Base-by-base conservation (phyloP, 2,329 filamentous ascomycete species). In the Alternaria novae-zelandiae region DNA sequence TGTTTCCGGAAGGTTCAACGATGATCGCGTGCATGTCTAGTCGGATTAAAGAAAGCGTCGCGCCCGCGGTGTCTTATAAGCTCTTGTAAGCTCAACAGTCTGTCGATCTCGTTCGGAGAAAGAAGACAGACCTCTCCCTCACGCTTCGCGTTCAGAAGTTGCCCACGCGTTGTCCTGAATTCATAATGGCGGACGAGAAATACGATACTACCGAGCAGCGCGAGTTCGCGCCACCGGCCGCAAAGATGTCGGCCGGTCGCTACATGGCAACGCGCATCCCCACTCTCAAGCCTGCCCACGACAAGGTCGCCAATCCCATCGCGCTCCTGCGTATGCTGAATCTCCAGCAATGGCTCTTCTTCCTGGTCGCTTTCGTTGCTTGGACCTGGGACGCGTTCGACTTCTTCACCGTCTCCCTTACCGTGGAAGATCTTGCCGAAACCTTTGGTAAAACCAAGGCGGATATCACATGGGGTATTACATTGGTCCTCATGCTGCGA, bases 341-440 rank as follows among this genome's bases (percentile, higher is more conserved):
- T 65, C 73, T 72, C 28, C 83, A 87, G 51, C 86, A 88, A 80
- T 88, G 86, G 86, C 80, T 87, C n/a, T 87, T 87, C 76, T 88
- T 87, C 74, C 72, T 81, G 8, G 79, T 82, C 43, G 77, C 80
- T 2, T 83, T 83, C 63, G 70, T 82, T 15, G 86, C 82, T 3
- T 88, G 86, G 77, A 69, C 76, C 0, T 81, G 79, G 79, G 79
- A 81, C 43, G 82, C 86, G 0, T 87, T 89, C 60, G 87, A 89
- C 71, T 89, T 89, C 79, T 89, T 89, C 78, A 88, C 87, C 23
- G 87, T 89, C 23, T 87, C 85, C 6, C 76, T 89, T 54, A 87
- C 86, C 0, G 84, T 89, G 15, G 77, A 80, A 6, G 72, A 86
- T 41, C 78, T 89, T 11, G 86, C 87, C 3, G 79, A 84, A 61